Evolutionary conservation across 2,329 filamentous ascomycete genomes (phyloP).

Genomic region (Stagonosporopsis rhizophila): DNA sequence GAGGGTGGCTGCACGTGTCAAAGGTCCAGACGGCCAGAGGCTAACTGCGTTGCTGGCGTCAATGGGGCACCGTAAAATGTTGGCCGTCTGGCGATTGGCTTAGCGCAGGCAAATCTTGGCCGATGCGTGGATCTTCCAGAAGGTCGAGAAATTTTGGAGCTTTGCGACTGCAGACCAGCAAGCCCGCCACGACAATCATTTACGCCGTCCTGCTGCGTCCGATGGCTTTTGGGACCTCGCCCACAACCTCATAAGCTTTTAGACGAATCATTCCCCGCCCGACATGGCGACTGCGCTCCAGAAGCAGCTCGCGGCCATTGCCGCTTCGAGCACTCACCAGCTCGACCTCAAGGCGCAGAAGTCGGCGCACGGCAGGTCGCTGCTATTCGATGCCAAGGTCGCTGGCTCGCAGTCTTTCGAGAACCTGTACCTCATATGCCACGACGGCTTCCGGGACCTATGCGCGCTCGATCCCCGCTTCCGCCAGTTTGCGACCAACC

Average conservation of each 20-base stretch:
- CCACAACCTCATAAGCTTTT: not conserved
- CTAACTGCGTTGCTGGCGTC: not conserved
- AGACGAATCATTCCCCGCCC: conserved; percentile 11
- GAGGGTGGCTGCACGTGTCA: not conserved
- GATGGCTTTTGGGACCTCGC: conserved; percentile 31
- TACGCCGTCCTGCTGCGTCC: conserved; percentile 27
- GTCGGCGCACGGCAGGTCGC: conserved; percentile 87
- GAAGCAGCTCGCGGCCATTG: conserved; percentile 92
- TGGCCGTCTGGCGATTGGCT: too few species aligned
- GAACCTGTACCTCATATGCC: conserved; percentile 83
- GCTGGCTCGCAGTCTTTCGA: conserved; percentile 91
- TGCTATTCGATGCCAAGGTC: conserved; percentile 88
- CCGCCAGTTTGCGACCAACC: conserved; percentile 71
- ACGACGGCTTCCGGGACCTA: conserved; percentile 88
- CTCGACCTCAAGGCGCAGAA: conserved; percentile 94
- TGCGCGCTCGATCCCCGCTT: conserved; percentile 87
- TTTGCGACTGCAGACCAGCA: conserved; percentile 15
- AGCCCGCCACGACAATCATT: conserved; percentile 27
- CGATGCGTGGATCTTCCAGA: conserved; percentile 4
- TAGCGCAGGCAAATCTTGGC: conserved; percentile 6
- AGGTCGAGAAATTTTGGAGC: conserved; percentile 28
- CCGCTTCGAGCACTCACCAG: conserved; percentile 85
- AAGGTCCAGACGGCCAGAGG: too few species aligned
- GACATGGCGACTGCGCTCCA: conserved; percentile 82
- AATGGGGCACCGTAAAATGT: conserved; percentile 10